phyloP scores from a whole-genome alignment of 257 asterid species.

The Orobanche coerulescens region DNA sequence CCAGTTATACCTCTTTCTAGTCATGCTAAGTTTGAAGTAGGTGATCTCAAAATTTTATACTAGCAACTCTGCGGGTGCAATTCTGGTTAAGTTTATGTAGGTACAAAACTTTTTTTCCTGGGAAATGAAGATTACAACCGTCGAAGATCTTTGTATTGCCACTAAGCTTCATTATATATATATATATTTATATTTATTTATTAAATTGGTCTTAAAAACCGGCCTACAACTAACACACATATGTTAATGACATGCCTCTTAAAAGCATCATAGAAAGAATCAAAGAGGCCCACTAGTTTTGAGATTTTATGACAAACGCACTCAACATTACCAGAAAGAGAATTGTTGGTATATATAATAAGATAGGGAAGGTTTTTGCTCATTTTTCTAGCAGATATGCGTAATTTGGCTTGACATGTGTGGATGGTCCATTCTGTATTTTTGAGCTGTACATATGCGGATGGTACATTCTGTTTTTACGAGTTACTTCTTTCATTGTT shows the following conservation, averaged over 20 bases:
- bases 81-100: neutral
- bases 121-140: neutral
- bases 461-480: too few relatives aligned
- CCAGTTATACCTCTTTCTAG: neutral
- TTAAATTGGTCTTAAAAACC: too few relatives aligned
- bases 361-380: too few relatives aligned
- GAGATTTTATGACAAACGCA: neutral
- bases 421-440: neutral
- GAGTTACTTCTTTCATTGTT: neutral
- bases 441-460: neutral
- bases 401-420: neutral
- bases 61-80: too few relatives aligned
- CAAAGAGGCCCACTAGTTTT: neutral
- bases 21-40: conserved; percentile 3
- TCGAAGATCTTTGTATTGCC: neutral
- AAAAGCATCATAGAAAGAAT: neutral
- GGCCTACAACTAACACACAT: neutral
- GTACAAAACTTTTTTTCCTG: neutral
- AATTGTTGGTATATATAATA: too few relatives aligned
- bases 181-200: too few relatives aligned
- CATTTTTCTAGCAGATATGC: too few relatives aligned
- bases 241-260: neutral
- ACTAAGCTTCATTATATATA: neutral
- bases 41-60: neutral
- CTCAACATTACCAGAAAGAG: too few relatives aligned